Base-by-base conservation (phyloP, 2,329 filamentous ascomycete genomes). In the Stemphylium lycopersici region DNA sequence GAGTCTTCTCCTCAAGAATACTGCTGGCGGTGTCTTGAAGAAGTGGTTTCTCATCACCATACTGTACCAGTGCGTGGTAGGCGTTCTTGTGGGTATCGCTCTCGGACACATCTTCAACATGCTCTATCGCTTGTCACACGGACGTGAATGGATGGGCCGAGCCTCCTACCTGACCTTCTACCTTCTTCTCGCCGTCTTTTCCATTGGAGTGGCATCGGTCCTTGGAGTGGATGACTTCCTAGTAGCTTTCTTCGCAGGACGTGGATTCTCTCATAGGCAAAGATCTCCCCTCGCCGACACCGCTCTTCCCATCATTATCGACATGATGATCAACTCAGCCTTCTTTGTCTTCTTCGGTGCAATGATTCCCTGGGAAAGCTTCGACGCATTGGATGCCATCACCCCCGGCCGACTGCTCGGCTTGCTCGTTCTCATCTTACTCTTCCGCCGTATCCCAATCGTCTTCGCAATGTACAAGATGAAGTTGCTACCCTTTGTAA, bases 311-410 rank as follows among this genome's bases (percentile, higher is more conserved):
- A 69, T 78, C 10, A 76, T 85, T 40, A 77, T 84, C 47, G 83
- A 85, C 58, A 66, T 84, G n/a, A 70, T 85, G 38, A 78, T 85
- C 55, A 85, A 84, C 63, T 80, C 77, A 7, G 77, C 78, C 15
- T 79, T 84, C 74, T 85, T 85, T 56, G 76, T 84, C 43, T 84
- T 83, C 67, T 81, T 84, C 29, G 83, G 83, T 16, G 75, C 82
- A 2, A 80, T 83, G 58, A 80, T 84, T 2, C 83, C 82, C 0
- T 85, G 81, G 78, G 41, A 72, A 0, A 63, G 74, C 2, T 85
- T 83, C 63, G 51, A 65, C 41, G 22, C 59, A 0, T 16, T 69
- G 8, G 64, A 71, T 31, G 56, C 67, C 0, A 68, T 80, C 12
- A 81, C 78, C 1, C 78, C 79, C 0, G 59, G 62, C 13, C 74